These are phyloP conservation scores for Euphorbia schlechtendalii DNA, from an alignment of 441 rosid species.

Conservation along the genomic window DNA sequence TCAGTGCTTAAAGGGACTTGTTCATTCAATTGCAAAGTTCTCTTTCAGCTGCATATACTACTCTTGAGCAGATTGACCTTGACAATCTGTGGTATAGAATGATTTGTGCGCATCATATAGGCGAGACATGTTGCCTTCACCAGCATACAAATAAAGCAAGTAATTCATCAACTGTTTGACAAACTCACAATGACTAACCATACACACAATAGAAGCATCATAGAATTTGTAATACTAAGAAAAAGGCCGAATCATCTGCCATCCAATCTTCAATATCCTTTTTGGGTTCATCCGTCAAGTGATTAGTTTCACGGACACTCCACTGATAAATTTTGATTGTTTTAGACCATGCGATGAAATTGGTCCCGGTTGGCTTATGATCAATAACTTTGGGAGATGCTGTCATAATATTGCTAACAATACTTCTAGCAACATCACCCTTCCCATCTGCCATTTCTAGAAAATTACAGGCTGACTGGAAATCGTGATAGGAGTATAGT, in stretches of 20 bases:
- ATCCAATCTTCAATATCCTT: background rate
- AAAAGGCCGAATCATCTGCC: background rate
- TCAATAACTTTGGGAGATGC: background rate
- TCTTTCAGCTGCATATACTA: background rate
- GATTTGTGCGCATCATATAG: background rate
- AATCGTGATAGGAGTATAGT: too few relatives aligned
- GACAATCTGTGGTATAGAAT: background rate
- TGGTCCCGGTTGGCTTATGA: background rate
- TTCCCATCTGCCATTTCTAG: background rate
- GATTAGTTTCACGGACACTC: background rate
- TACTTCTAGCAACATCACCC: background rate
- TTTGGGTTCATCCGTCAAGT: background rate
- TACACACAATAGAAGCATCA: background rate
- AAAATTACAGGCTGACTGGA: too few relatives aligned
- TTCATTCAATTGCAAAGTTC: background rate
- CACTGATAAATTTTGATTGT: background rate
- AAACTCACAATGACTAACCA: background rate
- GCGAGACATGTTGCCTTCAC: background rate
- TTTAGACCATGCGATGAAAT: background rate
- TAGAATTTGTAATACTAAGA: background rate
- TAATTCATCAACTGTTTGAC: background rate
- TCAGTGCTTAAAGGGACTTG: background rate
- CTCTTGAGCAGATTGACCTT: background rate
- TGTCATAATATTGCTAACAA: background rate
- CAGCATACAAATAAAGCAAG: background rate